phyloP scores from a whole-genome alignment of 768 basidiomycete genomes.

The Leccinum aurantiacum region DNA sequence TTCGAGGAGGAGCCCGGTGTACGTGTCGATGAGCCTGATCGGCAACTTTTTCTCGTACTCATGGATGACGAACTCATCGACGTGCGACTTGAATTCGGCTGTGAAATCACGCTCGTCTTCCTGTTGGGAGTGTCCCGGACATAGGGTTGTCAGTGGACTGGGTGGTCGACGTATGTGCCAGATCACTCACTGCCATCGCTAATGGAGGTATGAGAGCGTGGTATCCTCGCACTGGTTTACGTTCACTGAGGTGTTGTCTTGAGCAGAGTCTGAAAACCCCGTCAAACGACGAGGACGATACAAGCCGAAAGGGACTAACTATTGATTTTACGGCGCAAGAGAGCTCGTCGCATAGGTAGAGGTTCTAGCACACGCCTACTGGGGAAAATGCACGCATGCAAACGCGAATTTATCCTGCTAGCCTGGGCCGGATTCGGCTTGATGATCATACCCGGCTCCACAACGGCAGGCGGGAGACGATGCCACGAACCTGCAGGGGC shows the following conservation, averaged over 20 bases:
- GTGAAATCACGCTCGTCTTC: slow-evolving; percentile 7
- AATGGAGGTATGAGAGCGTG: neutral
- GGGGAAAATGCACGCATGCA: neutral
- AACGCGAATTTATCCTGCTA: neutral
- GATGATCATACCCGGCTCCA: neutral
- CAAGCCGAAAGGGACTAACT: neutral
- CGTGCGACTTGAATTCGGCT: slow-evolving; percentile 13
- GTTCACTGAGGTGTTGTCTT: neutral
- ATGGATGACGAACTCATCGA: slow-evolving; percentile 17
- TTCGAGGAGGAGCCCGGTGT: slow-evolving; percentile 25
- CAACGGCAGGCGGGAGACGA: neutral
- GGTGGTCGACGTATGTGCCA: too few species aligned
- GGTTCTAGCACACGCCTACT: neutral
- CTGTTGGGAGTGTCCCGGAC: neutral
- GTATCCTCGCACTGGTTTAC: neutral
- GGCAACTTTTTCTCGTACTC: slow-evolving; percentile 21
- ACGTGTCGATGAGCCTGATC: slow-evolving; percentile 26
- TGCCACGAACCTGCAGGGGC: neutral
- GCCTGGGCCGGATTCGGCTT: neutral
- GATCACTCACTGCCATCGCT: slow-evolving; percentile 9
- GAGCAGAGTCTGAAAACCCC: neutral
- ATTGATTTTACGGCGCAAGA: neutral
- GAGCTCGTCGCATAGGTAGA: neutral
- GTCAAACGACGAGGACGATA: neutral
- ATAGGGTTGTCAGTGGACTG: neutral